Base-by-base conservation (phyloP, 2,329 filamentous ascomycete genomes). In the Penicillium sclerotigenum region DNA sequence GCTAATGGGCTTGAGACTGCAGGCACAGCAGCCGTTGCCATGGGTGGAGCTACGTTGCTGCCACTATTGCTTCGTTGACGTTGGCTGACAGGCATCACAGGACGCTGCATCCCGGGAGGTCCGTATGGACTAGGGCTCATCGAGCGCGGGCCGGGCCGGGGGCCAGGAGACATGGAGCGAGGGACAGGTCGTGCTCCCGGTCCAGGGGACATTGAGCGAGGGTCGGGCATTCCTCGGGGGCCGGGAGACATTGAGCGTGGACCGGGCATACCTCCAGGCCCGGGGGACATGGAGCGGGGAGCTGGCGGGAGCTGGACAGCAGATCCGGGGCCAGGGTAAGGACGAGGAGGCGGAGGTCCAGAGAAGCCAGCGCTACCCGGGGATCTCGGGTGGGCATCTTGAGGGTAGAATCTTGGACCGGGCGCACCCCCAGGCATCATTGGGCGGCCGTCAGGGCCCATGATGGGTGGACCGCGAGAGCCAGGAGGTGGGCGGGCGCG, bases 401-500 rank as follows among this genome's bases (percentile, higher is more conserved):
- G 69, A 10, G 70, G 71, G 34, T 71, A 71, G 61, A 71, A 69
- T 55, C 70, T 68, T 24, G 37, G 37, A 38, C 70, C 69, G 66
- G 70, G 62, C 9, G 68, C 63, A 41, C 67, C 67, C 26, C 65
- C 57, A 14, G 68, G 62, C 53, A 67, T 66, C 45, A 61, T 59
- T 29, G 59, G 49, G 38, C 66, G 72, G 40, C 70, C 69, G 52
- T 72, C 68, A 16, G 73, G 70, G 36, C 68, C 71, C 67, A 70
- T 67, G 46, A 67, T 65, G 31, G 67, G 71, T 16, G 72, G 70
- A 22, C 72, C 70, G 40, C 67, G 67, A 54, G 66, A 65, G 26
- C 69, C 73, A 43, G 71, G 69, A 34, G 72, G 69, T 10, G 68
- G 69, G 29, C 73, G 79, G 38, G 83, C 79, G 43, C 91, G 88